Percentiles rank a stretch among this genome's conserved stretches.
Evolutionary conservation across 129 eudicot species (phyloP).

Genomic region (Heracleum sosnowskyi): DNA sequence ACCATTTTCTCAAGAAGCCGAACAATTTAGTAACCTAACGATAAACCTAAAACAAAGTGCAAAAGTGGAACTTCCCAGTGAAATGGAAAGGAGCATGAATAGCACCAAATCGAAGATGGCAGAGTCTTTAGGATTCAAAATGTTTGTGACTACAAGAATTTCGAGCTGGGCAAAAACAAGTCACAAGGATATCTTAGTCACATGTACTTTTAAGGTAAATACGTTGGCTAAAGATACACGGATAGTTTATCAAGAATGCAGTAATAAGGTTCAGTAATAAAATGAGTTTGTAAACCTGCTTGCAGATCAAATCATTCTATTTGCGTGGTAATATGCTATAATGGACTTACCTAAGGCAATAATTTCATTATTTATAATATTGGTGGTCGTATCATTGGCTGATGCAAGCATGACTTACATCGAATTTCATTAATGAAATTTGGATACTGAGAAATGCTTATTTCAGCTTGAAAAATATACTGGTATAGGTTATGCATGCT

Average conservation of each 20-base stretch:
- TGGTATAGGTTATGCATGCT: too few relatives aligned
- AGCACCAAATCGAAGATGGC: background rate
- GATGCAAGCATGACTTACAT: background rate
- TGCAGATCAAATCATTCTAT: too few relatives aligned
- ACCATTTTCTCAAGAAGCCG: constrained; percentile 1
- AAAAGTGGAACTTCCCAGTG: constrained; percentile 1
- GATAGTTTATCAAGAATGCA: constrained; percentile 15
- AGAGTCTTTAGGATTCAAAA: constrained; percentile 10
- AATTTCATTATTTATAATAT: too few relatives aligned
- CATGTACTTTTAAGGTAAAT: constrained; percentile 25
- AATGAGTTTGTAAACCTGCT: background rate
- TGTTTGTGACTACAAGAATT: constrained; percentile 7
- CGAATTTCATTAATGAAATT: background rate
- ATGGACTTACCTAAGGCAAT: too few relatives aligned
- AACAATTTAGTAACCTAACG: background rate
- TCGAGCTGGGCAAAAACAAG: constrained; percentile 12
- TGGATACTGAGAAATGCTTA: background rate
- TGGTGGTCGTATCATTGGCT: too few relatives aligned
- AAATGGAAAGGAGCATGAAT: constrained; percentile 7
- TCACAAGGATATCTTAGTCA: constrained; percentile 1
- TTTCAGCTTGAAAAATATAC: too few relatives aligned
- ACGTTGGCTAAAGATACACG: background rate
- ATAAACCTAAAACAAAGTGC: constrained; percentile 5
- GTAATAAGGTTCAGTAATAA: constrained; percentile 1
- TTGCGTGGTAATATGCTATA: background rate